Conservation (phyloP, 148 eudicot species). For the Polygonum aviculare region DNA sequence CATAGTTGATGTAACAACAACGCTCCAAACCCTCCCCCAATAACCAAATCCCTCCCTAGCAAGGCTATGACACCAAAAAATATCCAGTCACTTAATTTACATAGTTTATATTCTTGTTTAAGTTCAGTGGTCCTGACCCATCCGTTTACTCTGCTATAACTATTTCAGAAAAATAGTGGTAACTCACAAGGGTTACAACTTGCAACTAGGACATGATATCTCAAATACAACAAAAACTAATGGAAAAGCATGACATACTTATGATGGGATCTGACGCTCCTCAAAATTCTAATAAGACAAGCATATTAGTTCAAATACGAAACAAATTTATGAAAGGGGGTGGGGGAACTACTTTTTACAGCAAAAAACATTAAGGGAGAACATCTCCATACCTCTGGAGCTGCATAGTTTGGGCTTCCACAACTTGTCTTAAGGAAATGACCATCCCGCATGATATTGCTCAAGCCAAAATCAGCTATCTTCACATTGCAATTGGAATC, state of each 20-base stretch:
- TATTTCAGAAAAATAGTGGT: neutral
- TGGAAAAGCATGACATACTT: neutral
- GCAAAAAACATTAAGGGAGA: neutral
- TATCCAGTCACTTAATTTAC: neutral
- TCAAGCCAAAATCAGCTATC: conserved; percentile 97
- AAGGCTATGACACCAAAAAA: neutral
- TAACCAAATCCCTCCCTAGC: neutral
- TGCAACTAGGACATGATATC: neutral
- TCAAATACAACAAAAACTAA: neutral
- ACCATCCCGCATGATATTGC: conserved; percentile 98
- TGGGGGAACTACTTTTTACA: neutral
- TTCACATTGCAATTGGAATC: conserved; percentile 85
- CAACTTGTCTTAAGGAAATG: conserved; percentile 98
- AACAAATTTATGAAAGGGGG: neutral
- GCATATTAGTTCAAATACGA: neutral
- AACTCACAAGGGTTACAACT: neutral
- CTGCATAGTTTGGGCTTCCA: conserved; percentile 99
- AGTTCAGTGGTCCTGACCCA: neutral
- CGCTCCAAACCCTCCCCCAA: neutral
- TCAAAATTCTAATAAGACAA: neutral
- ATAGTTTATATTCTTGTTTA: neutral
- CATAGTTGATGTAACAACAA: neutral
- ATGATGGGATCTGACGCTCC: neutral
- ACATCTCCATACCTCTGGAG: conserved; percentile 64
- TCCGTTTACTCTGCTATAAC: neutral